phyloP scores from a whole-genome alignment of 2,329 filamentous ascomycete genomes.

The Penicillium expansum region DNA sequence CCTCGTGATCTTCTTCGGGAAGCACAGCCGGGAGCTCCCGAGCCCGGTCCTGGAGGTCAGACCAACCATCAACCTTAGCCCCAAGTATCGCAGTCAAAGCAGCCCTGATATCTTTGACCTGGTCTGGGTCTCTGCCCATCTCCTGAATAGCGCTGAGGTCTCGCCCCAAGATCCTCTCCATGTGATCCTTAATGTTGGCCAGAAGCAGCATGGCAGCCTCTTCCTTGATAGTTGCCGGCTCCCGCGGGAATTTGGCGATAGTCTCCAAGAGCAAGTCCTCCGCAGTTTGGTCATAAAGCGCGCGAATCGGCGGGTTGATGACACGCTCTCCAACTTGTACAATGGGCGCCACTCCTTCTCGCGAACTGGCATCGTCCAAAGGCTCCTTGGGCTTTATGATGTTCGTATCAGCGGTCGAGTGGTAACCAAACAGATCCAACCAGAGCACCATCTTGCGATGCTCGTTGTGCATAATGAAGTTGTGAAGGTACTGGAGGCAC shows the following conservation, averaged over 20 bases:
- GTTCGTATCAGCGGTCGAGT: conserved; percentile 47
- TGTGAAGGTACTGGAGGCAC: conserved; percentile 65
- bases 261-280: conserved; percentile 45
- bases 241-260: conserved; percentile 44
- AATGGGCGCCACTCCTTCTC: conserved; percentile 42
- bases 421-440: conserved; percentile 63
- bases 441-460: conserved; percentile 63
- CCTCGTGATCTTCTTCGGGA: conserved; percentile 30
- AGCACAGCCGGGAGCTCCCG: conserved; percentile 37
- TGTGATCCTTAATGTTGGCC: conserved; percentile 50
- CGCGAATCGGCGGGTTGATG: conserved; percentile 42
- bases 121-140: conserved; percentile 46
- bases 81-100: conserved; percentile 45
- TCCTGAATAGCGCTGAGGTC: conserved; percentile 46
- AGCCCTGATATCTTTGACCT: conserved; percentile 45
- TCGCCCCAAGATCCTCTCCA: conserved; percentile 47
- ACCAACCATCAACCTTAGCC: conserved; percentile 46
- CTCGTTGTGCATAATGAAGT: conserved; percentile 65
- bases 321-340: conserved; percentile 45
- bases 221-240: conserved; percentile 46
- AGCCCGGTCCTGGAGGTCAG: conserved; percentile 41
- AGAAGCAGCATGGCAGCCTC: conserved; percentile 48
- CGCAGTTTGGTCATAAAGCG: conserved; percentile 44
- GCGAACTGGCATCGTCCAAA: conserved; percentile 36
- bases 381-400: conserved; percentile 46